Percentiles rank a stretch among this genome's conserved stretches.
These are phyloP conservation scores for Conticribra weissflogii DNA, from an alignment of 108 stramenopile genomes.

Conservation along the genomic window DNA sequence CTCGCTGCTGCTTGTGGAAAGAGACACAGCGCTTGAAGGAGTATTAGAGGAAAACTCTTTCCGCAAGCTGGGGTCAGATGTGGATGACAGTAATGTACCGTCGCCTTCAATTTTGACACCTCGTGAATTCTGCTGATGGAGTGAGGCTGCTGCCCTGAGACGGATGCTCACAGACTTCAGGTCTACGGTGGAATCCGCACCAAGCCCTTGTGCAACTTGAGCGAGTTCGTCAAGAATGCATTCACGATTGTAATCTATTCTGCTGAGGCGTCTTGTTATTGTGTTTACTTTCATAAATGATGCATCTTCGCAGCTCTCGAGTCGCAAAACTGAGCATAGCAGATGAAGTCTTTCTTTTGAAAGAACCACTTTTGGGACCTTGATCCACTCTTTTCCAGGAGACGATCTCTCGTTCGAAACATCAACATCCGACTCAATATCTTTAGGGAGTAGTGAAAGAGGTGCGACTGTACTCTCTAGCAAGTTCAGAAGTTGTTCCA, in stretches of 20 bases:
- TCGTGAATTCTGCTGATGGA: conserved; percentile 12
- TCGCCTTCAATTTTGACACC: neutral
- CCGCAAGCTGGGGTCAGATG: conserved; percentile 11
- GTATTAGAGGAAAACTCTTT: conserved; percentile 36
- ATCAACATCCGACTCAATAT: conserved; percentile 55
- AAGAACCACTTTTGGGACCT: conserved; percentile 71
- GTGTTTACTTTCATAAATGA: conserved; percentile 78
- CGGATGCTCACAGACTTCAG: conserved; percentile 67
- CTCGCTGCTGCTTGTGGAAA: conserved; percentile 88
- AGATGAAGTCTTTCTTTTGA: conserved; percentile 66
- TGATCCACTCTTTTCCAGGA: conserved; percentile 73
- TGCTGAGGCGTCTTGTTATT: conserved; percentile 68
- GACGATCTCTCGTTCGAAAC: conserved; percentile 54
- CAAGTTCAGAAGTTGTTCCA: conserved; percentile 78
- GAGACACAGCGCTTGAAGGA: conserved; percentile 80
- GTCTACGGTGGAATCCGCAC: conserved; percentile 73
- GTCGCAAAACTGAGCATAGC: conserved; percentile 71
- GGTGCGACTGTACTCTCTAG: conserved; percentile 77
- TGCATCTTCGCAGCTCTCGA: conserved; percentile 81
- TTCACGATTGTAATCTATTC: conserved; percentile 64
- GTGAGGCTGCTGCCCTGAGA: conserved; percentile 56
- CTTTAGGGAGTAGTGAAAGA: conserved; percentile 72
- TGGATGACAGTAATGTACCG: neutral
- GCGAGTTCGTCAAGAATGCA: conserved; percentile 58
- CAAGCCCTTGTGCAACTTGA: conserved; percentile 71